Evolutionary conservation across 441 rosid genomes (phyloP), one percentile per base, ranked within the genome.

Genomic region (Viola pubescens): DNA sequence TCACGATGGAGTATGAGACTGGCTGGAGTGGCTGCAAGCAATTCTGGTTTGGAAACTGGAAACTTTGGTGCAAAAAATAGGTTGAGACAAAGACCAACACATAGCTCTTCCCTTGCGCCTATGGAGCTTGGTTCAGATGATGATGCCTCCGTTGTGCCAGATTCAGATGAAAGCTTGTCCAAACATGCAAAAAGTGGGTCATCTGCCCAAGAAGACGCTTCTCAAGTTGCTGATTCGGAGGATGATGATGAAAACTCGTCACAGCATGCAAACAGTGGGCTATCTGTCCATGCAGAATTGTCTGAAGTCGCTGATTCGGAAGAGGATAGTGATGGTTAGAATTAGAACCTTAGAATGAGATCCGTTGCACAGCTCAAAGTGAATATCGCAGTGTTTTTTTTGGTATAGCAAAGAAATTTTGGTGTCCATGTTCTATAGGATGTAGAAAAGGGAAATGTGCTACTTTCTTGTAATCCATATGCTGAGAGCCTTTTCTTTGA

Each of bases 51-150:
- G 19, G 76, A 74, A 73, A 74, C 68, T 9, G 64, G 66, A 59
- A 74, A 67, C 62, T 45, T 73, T 56, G 68, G 72, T 58, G 50
- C 76, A 16, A 81, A 74, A 74, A 79, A 71, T 46, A 73, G 76
- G 58, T 60, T 73, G 72, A 77, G 91, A 72, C 91, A 83, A 65
- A 82, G 94, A 65, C 77, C 84, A 14, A 68, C 63, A 0, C 67
- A 67, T 16, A 84, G 79, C 79, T 76, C 86, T 55, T 86, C 89
- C 47, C 66, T 83, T 12, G 78, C 78, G 52, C 40, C 37, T 10
- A 16, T 65, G 9, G 58, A 70, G 53, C 74, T 63, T 4, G 82
- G 78, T 71, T 84, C 84, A 5, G 84, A 71, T 5, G 81, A 77
- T 46, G 82, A 72, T 47, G 52, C 44, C 46, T 56, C 48, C 1